Conservation (phyloP, 2,329 filamentous ascomycete genomes). For the Aureobasidium musti region DNA sequence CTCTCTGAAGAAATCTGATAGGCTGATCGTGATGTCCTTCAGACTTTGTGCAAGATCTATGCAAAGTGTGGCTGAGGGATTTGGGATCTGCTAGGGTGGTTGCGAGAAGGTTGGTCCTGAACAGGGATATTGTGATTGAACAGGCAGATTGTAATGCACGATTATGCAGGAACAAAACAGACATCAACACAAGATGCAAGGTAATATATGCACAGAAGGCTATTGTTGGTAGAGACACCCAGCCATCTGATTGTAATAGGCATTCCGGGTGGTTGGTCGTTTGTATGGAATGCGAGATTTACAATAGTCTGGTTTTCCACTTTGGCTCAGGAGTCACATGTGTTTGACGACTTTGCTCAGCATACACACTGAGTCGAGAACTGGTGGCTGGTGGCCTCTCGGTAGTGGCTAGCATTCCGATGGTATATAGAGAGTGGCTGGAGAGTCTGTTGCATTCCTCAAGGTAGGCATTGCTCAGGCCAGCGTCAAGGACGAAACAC, state of each 20-base stretch:
- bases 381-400: neutral
- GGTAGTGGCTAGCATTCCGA: constrained; percentile 15
- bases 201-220: constrained; percentile 27
- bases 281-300: constrained; percentile 28
- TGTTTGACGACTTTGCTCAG: neutral
- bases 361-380: no score
- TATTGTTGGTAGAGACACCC: constrained; percentile 10
- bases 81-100: constrained; percentile 12
- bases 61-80: constrained; percentile 17
- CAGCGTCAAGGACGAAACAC: neutral
- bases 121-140: constrained; percentile 16
- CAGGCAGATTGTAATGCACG: constrained; percentile 13
- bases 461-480: neutral
- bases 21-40: neutral
- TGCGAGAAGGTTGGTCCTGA: neutral
- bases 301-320: constrained; percentile 26
- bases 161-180: constrained; percentile 26
- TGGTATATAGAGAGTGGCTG: constrained; percentile 18
- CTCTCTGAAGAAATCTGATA: neutral
- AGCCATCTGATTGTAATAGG: constrained; percentile 16
- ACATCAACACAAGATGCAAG: constrained; percentile 15
- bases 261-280: constrained; percentile 24
- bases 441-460: constrained; percentile 2
- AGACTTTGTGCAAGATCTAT: constrained; percentile 11
- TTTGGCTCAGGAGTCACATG: constrained; percentile 3